Percentiles rank a stretch among this genome's conserved stretches.
Conservation (phyloP, 306 rosid genomes). For the Lagenaria siceraria region DNA sequence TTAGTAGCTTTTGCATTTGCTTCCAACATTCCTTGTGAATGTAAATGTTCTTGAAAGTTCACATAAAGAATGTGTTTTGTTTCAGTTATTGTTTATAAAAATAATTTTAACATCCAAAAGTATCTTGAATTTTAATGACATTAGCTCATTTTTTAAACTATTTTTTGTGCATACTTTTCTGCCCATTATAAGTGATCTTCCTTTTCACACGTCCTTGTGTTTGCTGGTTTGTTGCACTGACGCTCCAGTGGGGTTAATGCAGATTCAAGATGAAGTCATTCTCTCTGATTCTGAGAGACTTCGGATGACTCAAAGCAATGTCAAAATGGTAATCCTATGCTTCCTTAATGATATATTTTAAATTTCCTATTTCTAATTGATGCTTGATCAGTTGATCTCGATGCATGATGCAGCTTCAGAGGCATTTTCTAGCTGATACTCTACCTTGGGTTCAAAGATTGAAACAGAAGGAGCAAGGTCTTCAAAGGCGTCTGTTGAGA, state of each 20-base stretch:
- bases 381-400: neutral
- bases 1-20: neutral
- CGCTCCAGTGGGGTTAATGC: slow-evolving; percentile 15
- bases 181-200: neutral
- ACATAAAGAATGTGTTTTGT: neutral
- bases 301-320: slow-evolving; percentile 85
- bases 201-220: neutral
- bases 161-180: neutral
- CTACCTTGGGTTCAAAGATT: slow-evolving; percentile 77
- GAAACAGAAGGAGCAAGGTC: slow-evolving; percentile 87
- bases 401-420: slow-evolving; percentile 57
- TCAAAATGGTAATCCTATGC: slow-evolving; percentile 52
- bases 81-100: neutral
- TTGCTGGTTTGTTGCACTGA: neutral
- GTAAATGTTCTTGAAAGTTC: neutral
- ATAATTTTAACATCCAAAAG: neutral
- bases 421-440: slow-evolving; percentile 93
- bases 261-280: slow-evolving; percentile 98
- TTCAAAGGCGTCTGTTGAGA: slow-evolving; percentile 79
- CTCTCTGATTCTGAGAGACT: slow-evolving; percentile 86
- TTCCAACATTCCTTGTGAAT: neutral
- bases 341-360: neutral
- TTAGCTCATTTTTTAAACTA: neutral
- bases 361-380: neutral
- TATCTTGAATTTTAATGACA: neutral